These are phyloP conservation scores for Epichloe coenophiala DNA, from an alignment of 2,329 filamentous ascomycete species.

Conservation along the genomic window DNA sequence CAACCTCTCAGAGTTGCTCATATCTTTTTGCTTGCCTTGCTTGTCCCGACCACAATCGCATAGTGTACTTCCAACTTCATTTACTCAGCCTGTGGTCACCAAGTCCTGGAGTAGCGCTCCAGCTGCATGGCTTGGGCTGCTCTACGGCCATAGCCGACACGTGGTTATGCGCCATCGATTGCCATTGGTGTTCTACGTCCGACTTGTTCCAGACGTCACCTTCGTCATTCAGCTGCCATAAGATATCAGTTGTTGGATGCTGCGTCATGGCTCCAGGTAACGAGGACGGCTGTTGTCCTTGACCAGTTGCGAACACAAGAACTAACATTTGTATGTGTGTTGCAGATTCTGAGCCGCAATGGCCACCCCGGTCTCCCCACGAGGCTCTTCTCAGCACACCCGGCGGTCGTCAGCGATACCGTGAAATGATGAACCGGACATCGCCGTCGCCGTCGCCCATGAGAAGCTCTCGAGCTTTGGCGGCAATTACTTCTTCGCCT, in stretches of 20 bases:
- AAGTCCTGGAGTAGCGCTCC: conserved; percentile 1
- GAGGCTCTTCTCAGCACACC: conserved; percentile 57
- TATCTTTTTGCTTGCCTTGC: too few species aligned
- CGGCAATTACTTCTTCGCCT: conserved; percentile 5
- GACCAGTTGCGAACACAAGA: neutral
- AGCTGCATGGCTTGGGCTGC: conserved; percentile 3
- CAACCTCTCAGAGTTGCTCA: neutral
- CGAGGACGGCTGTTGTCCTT: neutral
- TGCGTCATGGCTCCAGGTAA: conserved; percentile 8
- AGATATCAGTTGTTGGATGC: neutral
- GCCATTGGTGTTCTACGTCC: neutral
- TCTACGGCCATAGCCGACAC: conserved; percentile 3
- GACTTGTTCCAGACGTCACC: neutral
- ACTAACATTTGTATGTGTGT: conserved; percentile 1
- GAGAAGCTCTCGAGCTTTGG: conserved; percentile 10
- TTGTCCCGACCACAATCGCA: neutral
- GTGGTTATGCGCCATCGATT: conserved; percentile 8
- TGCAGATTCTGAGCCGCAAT: conserved; percentile 36
- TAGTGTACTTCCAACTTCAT: neutral
- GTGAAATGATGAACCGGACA: conserved; percentile 50
- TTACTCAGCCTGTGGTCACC: neutral
- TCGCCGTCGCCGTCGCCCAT: conserved; percentile 57
- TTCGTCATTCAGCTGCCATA: neutral
- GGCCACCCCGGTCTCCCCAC: conserved; percentile 54
- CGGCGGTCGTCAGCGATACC: conserved; percentile 62